A percentile compares a stretch with the other conserved stretches of the same genome.
Conservation (phyloP, 2,329 filamentous ascomycete species). For the Lasiodiplodia sp. region DNA sequence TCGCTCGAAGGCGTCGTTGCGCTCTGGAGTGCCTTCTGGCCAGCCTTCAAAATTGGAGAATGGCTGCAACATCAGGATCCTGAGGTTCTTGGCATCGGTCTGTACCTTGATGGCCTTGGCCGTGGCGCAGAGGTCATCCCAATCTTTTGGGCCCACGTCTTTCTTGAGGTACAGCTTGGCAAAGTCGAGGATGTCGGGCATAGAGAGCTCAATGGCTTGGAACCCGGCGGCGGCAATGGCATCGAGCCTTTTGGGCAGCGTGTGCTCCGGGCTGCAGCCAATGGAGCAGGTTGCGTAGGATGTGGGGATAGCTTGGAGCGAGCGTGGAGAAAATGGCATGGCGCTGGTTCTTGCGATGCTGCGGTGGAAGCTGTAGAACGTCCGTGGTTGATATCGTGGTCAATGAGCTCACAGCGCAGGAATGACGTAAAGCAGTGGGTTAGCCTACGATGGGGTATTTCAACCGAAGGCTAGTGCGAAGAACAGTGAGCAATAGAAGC, state of each 20-base stretch:
- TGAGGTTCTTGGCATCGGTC: conserved; percentile 62
- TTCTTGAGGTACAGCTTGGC: conserved; percentile 60
- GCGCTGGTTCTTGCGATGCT: conserved; percentile 4
- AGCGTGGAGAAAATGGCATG: conserved; percentile 47
- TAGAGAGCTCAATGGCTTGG: conserved; percentile 74
- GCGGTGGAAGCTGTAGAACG: background rate
- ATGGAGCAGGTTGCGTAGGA: conserved; percentile 66
- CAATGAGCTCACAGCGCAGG: conserved; percentile 14
- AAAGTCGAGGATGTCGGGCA: conserved; percentile 74
- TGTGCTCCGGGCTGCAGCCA: conserved; percentile 55
- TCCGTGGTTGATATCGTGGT: background rate
- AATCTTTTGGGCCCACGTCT: conserved; percentile 65
- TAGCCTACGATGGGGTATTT: too few species aligned
- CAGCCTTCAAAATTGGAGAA: conserved; percentile 82
- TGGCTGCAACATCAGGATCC: conserved; percentile 76
- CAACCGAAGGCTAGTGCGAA: too few species aligned
- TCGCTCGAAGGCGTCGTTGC: conserved; percentile 68
- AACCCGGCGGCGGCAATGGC: conserved; percentile 72
- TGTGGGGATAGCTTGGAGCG: conserved; percentile 53
- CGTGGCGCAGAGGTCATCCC: conserved; percentile 62
- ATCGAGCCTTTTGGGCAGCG: conserved; percentile 65
- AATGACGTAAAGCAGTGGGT: conserved; percentile 9
- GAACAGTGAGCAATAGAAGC: background rate
- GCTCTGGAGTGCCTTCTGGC: conserved; percentile 63
- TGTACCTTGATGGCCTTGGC: conserved; percentile 63